phyloP scores from a whole-genome alignment of 805 yeast species.

The Deakozyma indianensis region DNA sequence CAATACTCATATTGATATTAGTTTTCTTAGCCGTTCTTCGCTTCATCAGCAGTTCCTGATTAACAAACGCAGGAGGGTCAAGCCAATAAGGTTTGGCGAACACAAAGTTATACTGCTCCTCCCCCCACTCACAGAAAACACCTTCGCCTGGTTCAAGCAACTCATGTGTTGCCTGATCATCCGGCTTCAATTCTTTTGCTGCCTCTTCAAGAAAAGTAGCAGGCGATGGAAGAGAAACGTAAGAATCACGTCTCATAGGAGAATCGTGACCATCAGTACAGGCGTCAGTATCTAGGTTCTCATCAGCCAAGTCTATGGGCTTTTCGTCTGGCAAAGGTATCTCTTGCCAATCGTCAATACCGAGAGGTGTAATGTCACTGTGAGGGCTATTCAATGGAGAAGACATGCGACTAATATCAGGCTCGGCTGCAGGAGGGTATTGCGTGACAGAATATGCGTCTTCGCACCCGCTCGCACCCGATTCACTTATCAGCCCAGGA shows the following conservation, averaged over 20 bases:
- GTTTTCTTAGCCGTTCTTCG: slow-evolving; percentile 5
- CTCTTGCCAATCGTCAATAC: neutral
- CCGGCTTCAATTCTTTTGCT: too few relatives aligned
- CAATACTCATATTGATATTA: slow-evolving; percentile 34
- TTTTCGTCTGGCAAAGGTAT: slow-evolving; percentile 19
- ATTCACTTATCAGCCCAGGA: neutral
- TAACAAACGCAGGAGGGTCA: neutral
- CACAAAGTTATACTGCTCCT: neutral
- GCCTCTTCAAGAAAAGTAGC: neutral
- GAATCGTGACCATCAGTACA: neutral
- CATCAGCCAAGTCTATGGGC: neutral
- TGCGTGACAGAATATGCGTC: neutral
- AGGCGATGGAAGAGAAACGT: neutral
- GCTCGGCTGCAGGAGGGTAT: neutral
- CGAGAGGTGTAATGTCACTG: neutral
- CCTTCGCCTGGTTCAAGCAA: slow-evolving; percentile 6
- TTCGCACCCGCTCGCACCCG: neutral
- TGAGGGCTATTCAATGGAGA: neutral
- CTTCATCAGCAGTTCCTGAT: neutral
- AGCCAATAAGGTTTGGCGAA: neutral
- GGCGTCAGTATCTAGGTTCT: neutral
- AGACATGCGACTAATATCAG: neutral
- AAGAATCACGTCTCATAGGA: neutral
- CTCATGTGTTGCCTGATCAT: neutral
- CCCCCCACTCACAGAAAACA: slow-evolving; percentile 10